Conservation (phyloP, 2,329 filamentous ascomycete species). For the Alternaria brassicicola region DNA sequence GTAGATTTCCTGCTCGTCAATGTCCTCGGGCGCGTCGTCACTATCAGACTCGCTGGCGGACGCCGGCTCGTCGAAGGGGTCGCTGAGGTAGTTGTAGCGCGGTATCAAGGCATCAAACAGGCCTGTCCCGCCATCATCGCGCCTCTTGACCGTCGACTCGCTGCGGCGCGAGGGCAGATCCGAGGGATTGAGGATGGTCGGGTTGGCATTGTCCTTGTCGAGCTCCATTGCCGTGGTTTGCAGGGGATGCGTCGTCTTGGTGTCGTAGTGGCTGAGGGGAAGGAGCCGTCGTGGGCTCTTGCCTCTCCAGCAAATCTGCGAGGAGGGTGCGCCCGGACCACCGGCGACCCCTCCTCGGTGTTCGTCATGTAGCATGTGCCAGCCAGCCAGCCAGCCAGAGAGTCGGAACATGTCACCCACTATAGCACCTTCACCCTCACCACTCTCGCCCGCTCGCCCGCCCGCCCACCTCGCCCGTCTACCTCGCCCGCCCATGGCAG, state of each 20-base stretch:
- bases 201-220: constrained; percentile 78
- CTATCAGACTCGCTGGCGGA: constrained; percentile 57
- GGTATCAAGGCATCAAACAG: constrained; percentile 62
- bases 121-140: constrained; percentile 57
- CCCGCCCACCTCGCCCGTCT: neutral
- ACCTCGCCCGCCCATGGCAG: neutral
- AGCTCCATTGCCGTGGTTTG: constrained; percentile 45
- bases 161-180: constrained; percentile 83
- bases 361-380: constrained; percentile 6
- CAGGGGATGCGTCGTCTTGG: constrained; percentile 1
- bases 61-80: constrained; percentile 54
- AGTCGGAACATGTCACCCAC: constrained; percentile 8
- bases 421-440: constrained; percentile 9
- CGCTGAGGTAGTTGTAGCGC: constrained; percentile 55
- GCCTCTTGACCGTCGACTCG: constrained; percentile 46
- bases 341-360: neutral
- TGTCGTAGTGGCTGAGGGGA: constrained; percentile 6
- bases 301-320: constrained; percentile 11
- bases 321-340: constrained; percentile 6
- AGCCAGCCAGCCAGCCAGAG: constrained; percentile 11
- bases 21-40: constrained; percentile 73
- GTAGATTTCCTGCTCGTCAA: constrained; percentile 97
- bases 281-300: constrained; percentile 16
- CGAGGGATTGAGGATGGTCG: constrained; percentile 84
- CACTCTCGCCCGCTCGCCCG: neutral